These are phyloP conservation scores for Boletus rufocinnamomeus DNA, from an alignment of 768 basidiomycete species.

Conservation along the genomic window DNA sequence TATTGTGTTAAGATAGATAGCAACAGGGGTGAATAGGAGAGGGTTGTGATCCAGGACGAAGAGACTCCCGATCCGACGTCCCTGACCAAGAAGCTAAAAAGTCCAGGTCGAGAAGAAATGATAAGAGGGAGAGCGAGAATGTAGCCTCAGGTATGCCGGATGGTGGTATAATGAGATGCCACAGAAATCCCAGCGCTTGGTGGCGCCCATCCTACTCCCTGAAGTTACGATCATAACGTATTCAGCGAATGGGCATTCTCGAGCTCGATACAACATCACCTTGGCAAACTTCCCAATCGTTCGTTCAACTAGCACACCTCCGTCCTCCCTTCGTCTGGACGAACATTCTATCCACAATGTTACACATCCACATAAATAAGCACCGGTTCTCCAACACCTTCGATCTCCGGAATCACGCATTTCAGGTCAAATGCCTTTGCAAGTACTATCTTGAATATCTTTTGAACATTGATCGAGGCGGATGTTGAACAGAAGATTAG, in stretches of 20 bases:
- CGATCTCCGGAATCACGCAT: constrained; percentile 97
- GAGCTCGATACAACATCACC: no score
- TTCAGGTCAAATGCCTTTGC: constrained; percentile 98
- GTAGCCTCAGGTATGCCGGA: constrained; percentile 9
- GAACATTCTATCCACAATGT: constrained; percentile 32
- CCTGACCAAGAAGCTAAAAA: constrained; percentile 15
- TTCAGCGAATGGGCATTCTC: constrained; percentile 25
- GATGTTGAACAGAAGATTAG: constrained; percentile 99
- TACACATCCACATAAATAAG: constrained; percentile 83
- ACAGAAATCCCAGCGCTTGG: constrained; percentile 15
- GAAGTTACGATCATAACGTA: constrained; percentile 11
- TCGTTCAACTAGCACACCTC: constrained; percentile 20
- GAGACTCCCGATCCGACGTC: constrained; percentile 23
- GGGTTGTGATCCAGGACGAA: constrained; percentile 18
- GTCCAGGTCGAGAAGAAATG: constrained; percentile 22
- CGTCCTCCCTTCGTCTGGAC: constrained; percentile 19
- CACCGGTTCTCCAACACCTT: constrained; percentile 94
- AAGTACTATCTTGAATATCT: constrained; percentile 98
- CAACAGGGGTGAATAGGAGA: constrained; percentile 23
- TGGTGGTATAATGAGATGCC: constrained; percentile 25
- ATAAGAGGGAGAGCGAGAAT: constrained; percentile 6
- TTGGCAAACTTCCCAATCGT: constrained; percentile 19
- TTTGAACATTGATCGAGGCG: constrained; percentile 99
- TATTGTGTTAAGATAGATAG: constrained; percentile 30
- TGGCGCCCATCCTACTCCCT: constrained; percentile 21